phyloP scores from a whole-genome alignment of 2,329 filamentous ascomycete genomes.

The Myotisia sp. region DNA sequence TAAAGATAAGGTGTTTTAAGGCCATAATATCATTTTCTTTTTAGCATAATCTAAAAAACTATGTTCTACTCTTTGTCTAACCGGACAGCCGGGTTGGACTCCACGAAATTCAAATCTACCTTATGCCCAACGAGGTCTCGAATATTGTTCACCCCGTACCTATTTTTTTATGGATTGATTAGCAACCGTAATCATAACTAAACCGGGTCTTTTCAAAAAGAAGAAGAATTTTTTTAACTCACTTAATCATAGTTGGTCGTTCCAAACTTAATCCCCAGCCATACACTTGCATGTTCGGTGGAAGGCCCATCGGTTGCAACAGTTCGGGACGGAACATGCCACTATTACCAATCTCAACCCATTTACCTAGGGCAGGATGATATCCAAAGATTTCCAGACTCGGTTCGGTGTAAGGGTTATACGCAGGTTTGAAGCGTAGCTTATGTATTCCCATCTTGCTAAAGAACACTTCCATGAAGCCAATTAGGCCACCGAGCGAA shows the following conservation, averaged over 20 bases:
- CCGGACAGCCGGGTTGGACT: conserved; percentile 78
- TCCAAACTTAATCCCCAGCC: conserved; percentile 88
- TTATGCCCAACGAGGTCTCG: conserved; percentile 87
- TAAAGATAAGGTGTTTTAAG: conserved; percentile 6
- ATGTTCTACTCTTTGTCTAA: conserved; percentile 62
- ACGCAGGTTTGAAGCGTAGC: conserved; percentile 92
- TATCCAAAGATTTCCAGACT: conserved; percentile 97
- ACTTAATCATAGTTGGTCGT: conserved; percentile 96
- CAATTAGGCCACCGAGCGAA: conserved; percentile 82
- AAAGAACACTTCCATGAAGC: conserved; percentile 93
- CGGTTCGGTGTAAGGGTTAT: conserved; percentile 90
- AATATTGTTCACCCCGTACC: conserved; percentile 70
- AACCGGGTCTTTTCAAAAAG: background rate
- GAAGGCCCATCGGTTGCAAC: conserved; percentile 86
- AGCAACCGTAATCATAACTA: background rate
- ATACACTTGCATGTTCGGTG: conserved; percentile 82
- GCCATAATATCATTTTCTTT: background rate
- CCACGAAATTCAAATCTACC: conserved; percentile 84
- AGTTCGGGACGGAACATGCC: conserved; percentile 99
- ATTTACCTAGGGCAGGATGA: conserved; percentile 75
- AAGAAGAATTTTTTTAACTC: conserved; percentile 21
- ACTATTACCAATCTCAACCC: conserved; percentile 94
- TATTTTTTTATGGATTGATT: conserved; percentile 15
- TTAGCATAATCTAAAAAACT: background rate
- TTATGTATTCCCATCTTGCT: conserved; percentile 79